Evolutionary conservation across 306 rosid genomes (phyloP), one percentile per base, ranked within the genome.

Genomic region (Carpinus viminea): DNA sequence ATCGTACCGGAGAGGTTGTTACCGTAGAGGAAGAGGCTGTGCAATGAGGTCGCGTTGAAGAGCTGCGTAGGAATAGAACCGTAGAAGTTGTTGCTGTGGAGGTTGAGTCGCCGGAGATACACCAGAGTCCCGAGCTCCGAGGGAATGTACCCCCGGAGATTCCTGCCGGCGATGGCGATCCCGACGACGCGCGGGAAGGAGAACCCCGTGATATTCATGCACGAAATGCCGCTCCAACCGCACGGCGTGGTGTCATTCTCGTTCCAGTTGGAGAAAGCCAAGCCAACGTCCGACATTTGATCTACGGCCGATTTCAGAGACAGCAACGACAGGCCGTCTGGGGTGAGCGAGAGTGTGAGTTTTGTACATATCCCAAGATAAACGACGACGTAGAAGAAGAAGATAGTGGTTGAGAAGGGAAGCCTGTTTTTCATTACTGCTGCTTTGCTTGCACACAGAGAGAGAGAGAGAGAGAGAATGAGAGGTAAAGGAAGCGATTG

Each of bases 281-380:
- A 55, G 77, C 81, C 79, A 24, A 4, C 5, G 52, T 70, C 81
- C 17, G 78, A 77, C 0, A 77, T 48, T 38, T 79, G 85, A 47
- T 93, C 96, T 8, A 93, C 90, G 75, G 97, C 99, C 21, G 98
- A 96, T 69, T 96, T 96, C 1, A 96, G 90, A 18, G 99, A 91
- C 61, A 96, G 93, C 74, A 96, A 96, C 5, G 99, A 88, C 56
- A 96, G 88, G 36, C 99, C 99, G 78, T 96, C 98, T 38, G 96
- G 86, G 56, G 96, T 84, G 47, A 96, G 96, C 38, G 96, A 81
- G 65, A 70, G 45, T 11, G 65, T 76, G 36, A 70, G 41, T 20
- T 46, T 65, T 20, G 55, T 10, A 11, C 11, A 2, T 21, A 38
- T 8, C n/a, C 38, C 74, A 20, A 74, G 64, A 51, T 12, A 15